phyloP scores from a whole-genome alignment of 352 stramenopile species.

The Globisporangium orthogonon region DNA sequence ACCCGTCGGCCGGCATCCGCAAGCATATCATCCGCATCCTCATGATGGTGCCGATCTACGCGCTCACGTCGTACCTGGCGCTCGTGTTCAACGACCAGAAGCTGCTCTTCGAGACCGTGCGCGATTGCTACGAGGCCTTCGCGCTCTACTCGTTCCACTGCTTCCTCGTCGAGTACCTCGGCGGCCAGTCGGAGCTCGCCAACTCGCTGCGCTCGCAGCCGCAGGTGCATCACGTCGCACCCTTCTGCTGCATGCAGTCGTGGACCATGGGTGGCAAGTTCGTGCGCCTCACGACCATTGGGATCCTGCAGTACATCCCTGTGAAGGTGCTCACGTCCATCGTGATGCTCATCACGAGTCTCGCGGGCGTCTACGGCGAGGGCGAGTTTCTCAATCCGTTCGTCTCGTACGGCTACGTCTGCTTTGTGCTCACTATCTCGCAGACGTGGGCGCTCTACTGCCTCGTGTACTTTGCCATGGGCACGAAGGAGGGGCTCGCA shows the following conservation, averaged over 20 bases:
- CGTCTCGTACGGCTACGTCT: slow-evolving; percentile 86
- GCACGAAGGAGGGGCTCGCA: slow-evolving; percentile 84
- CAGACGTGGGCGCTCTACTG: slow-evolving; percentile 93
- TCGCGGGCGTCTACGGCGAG: slow-evolving; percentile 86
- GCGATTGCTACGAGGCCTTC: slow-evolving; percentile 92
- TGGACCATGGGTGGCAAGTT: slow-evolving; percentile 93
- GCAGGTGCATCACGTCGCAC: slow-evolving; percentile 71
- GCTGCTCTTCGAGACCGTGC: slow-evolving; percentile 87
- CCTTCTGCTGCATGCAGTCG: slow-evolving; percentile 84
- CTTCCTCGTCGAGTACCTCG: slow-evolving; percentile 89
- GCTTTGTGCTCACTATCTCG: slow-evolving; percentile 84
- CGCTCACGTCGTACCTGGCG: slow-evolving; percentile 86
- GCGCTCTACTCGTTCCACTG: slow-evolving; percentile 93
- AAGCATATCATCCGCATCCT: slow-evolving; percentile 93
- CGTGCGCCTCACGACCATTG: slow-evolving; percentile 88
- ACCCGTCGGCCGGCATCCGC: slow-evolving; percentile 70
- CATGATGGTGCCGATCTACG: slow-evolving; percentile 93
- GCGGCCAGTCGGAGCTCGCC: slow-evolving; percentile 73
- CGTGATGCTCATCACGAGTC: slow-evolving; percentile 80
- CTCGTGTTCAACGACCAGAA: slow-evolving; percentile 88
- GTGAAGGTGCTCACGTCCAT: slow-evolving; percentile 86
- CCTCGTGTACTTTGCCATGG: slow-evolving; percentile 92
- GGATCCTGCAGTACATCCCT: slow-evolving; percentile 91
- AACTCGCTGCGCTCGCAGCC: slow-evolving; percentile 83
- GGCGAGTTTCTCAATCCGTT: slow-evolving; percentile 83